Evolutionary conservation across 139 green algal genomes (phyloP), one percentile per base, ranked within the genome.

Genomic region (Chlorella ohadii): DNA sequence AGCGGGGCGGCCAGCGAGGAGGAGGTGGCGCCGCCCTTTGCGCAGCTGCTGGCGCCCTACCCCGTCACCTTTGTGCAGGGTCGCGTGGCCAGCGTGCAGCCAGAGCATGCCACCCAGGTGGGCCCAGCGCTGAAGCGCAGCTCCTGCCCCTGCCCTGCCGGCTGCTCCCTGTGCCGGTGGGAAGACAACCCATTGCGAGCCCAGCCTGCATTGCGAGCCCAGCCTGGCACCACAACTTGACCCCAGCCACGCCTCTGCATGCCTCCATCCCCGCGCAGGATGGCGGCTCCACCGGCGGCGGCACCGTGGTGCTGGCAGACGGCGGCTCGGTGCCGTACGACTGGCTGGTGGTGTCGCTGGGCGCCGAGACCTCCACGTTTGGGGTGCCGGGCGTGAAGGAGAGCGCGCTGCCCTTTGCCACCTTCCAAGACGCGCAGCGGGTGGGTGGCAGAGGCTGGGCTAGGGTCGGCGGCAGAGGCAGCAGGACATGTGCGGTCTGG

Each of bases 21-120:
- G 76, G 97, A 99, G 90, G 95, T 99, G 51, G 97, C 97, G 28
- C 97, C 97, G 1, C 39, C 57, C 17, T 98, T 98, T 85, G 65
- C 61, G 6, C 90, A 98, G 73, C 90, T 99, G 70, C 91, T 99
- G 57, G 93, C 90, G 4, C 91, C 94, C 20, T 98, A 96, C 87
- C 80, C 88, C 20, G 91, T 97, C 13, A 84, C 85, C n/a, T 98
- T 98, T 70, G 71, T 98, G 38, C 93, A 95, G 87, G 96, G 90
- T 9, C 66, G 38, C 11, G 93, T 95, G 51, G 63, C 77, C 23
- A 27, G 51, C 12, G 82, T 89, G 72, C 59, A 79, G 65, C 73
- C 51, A 17, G 81, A 83, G 44, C n/a, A 78, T 16, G 39, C 63
- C 5, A 65, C 66, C 9, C 31, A 76, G 78, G 78, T 83, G 59